phyloP scores from a whole-genome alignment of 2,329 filamentous ascomycete genomes.

The Xylaria digitata region DNA sequence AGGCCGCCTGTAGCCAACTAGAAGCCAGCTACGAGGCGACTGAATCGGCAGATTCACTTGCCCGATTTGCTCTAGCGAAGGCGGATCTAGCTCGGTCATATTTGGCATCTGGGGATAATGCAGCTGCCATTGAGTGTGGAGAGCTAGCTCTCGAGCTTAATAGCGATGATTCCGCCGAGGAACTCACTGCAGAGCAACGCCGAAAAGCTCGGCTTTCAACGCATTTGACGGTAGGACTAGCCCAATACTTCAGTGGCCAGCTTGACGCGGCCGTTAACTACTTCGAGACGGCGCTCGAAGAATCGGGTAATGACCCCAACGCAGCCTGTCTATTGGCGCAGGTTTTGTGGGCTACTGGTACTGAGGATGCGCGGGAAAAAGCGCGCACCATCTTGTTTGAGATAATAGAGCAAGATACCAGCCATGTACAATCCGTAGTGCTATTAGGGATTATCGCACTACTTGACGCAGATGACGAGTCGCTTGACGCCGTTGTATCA shows the following conservation, averaged over 20 bases:
- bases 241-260: conserved; percentile 76
- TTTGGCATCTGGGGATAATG: conserved; percentile 74
- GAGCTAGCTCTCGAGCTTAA: conserved; percentile 84
- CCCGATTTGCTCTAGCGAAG: conserved; percentile 83
- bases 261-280: conserved; percentile 78
- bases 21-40: conserved; percentile 87
- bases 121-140: conserved; percentile 80
- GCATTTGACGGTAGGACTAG: conserved; percentile 85
- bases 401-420: conserved; percentile 77
- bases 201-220: conserved; percentile 82
- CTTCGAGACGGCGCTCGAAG: conserved; percentile 82
- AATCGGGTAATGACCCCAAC: conserved; percentile 81
- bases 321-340: conserved; percentile 89
- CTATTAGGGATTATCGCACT: conserved; percentile 87
- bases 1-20: conserved; percentile 73
- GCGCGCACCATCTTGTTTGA: conserved; percentile 84
- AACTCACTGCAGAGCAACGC: conserved; percentile 72
- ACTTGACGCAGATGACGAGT: conserved; percentile 81
- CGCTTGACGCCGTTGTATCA: conserved; percentile 80
- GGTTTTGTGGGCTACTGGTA: conserved; percentile 91
- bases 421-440: conserved; percentile 82
- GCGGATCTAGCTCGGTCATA: conserved; percentile 88
- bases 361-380: conserved; percentile 76
- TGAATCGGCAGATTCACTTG: conserved; percentile 79
- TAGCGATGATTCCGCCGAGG: conserved; percentile 74